Percentiles rank a stretch among this genome's conserved stretches.
These are phyloP conservation scores for Marasmius tenuissimus DNA, from an alignment of 1,284 basidiomycete genomes.

Conservation along the genomic window DNA sequence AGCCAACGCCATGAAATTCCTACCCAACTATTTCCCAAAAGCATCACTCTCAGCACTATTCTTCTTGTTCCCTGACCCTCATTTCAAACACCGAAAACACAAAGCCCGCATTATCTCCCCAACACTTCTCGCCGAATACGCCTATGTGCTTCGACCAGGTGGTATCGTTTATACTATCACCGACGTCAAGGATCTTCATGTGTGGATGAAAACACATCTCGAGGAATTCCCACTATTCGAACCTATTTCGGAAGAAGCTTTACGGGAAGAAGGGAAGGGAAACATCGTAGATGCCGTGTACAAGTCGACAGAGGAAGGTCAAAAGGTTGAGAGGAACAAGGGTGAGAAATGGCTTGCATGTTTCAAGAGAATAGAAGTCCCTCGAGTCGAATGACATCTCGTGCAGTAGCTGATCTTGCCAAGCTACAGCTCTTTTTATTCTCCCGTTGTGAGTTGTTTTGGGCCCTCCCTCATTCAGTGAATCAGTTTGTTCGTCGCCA, in stretches of 20 bases:
- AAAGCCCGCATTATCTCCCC: slow-evolving; percentile 98
- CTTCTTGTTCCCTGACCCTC: slow-evolving; percentile 98
- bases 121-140: slow-evolving; percentile 92
- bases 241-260: slow-evolving; percentile 69
- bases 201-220: slow-evolving; percentile 95
- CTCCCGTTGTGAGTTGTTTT: no score
- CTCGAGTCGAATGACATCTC: slow-evolving; percentile 24
- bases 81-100: slow-evolving; percentile 98
- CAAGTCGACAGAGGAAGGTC: slow-evolving; percentile 92
- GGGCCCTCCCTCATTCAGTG: no score
- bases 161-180: slow-evolving; percentile 98
- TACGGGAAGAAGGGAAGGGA: slow-evolving; percentile 72
- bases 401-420: no score
- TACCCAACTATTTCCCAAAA: slow-evolving; percentile 95
- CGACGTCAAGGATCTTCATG: slow-evolving; percentile 91
- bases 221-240: slow-evolving; percentile 87
- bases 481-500: no score
- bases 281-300: slow-evolving; percentile 80
- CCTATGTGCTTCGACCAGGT: slow-evolving; percentile 87
- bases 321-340: slow-evolving; percentile 91
- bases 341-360: slow-evolving; percentile 91
- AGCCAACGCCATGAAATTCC: slow-evolving; percentile 98
- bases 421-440: no score
- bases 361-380: slow-evolving; percentile 63
- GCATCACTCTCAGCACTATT: slow-evolving; percentile 92